Evolutionary conservation across 1,139 yeast species (phyloP).

Genomic region (Meyerozyma smithsonii): DNA sequence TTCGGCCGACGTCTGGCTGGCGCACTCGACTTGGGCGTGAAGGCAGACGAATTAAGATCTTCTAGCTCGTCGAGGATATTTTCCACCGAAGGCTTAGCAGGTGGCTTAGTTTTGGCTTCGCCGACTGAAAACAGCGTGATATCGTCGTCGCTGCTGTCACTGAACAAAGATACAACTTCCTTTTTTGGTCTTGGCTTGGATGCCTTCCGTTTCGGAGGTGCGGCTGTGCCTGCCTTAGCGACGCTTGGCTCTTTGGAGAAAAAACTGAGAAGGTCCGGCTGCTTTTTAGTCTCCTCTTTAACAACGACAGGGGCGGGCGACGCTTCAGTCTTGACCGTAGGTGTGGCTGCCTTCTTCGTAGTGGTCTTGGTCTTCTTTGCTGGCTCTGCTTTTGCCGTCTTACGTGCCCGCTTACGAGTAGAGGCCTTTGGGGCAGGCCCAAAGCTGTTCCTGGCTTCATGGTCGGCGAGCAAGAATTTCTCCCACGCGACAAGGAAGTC

Average conservation of each 20-base stretch:
- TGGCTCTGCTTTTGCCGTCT: constrained; percentile 15
- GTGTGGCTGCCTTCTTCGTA: constrained; percentile 5
- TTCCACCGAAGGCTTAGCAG: background rate
- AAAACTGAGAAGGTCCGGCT: constrained; percentile 17
- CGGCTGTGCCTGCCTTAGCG: constrained; percentile 7
- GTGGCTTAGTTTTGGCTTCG: background rate
- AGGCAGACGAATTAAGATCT: background rate
- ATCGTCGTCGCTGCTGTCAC: constrained; percentile 35
- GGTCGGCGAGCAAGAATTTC: constrained; percentile 43
- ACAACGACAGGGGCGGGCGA: constrained; percentile 2
- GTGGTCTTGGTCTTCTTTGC: constrained; percentile 11
- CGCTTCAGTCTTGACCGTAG: constrained; percentile 4
- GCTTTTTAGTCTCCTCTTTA: constrained; percentile 6
- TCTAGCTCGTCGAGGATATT: constrained; percentile 1
- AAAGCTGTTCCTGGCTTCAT: constrained; percentile 26
- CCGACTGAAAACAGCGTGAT: constrained; percentile 3
- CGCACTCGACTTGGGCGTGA: background rate
- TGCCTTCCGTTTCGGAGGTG: constrained; percentile 5
- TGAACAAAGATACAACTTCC: constrained; percentile 18
- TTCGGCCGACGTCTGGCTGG: constrained; percentile 1
- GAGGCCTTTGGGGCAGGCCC: constrained; percentile 26
- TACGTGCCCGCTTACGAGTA: constrained; percentile 15
- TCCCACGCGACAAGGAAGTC: constrained; percentile 65
- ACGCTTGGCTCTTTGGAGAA: constrained; percentile 9
- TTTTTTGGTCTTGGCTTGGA: constrained; percentile 10